Percentiles rank a stretch among this genome's conserved stretches.
phyloP scores from a whole-genome alignment of 805 yeast species.

The Kodamaea hsintzibuensis region DNA sequence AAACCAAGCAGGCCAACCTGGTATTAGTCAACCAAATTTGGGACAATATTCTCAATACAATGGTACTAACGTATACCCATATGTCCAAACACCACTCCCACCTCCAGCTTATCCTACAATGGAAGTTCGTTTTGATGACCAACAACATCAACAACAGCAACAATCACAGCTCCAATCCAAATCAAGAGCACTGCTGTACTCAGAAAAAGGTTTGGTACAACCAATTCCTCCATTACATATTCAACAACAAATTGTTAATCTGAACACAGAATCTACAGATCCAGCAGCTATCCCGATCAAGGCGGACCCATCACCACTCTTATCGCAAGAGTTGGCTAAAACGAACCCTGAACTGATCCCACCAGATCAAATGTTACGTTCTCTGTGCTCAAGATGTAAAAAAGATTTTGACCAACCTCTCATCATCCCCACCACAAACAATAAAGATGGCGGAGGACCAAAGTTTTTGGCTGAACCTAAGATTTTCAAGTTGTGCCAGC shows the following conservation, averaged over 20 bases:
- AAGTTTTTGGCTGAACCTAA: conserved; percentile 41
- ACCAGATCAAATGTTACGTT: conserved; percentile 14
- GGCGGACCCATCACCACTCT: conserved; percentile 12
- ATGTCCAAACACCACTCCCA: conserved; percentile 15
- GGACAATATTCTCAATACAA: conserved; percentile 22
- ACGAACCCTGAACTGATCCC: conserved; percentile 10
- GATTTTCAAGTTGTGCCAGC: conserved; percentile 57
- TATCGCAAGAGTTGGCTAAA: conserved; percentile 8
- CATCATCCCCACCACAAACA: conserved; percentile 29
- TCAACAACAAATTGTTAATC: conserved; percentile 39
- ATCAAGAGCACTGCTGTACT: conserved; percentile 11
- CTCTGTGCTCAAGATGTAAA: conserved; percentile 58
- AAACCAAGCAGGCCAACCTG: conserved; percentile 4
- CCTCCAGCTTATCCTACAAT: conserved; percentile 14
- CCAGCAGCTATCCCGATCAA: conserved; percentile 8
- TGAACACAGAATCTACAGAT: conserved; percentile 8
- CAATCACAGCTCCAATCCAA: conserved; percentile 1
- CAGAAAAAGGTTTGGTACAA: conserved; percentile 22
- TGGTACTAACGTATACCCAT: conserved; percentile 14
- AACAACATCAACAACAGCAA: conserved; percentile 1
- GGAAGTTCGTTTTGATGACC: conserved; percentile 15
- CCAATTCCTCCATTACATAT: conserved; percentile 46
- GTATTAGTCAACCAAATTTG: conserved; percentile 9
- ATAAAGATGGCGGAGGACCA: conserved; percentile 17
- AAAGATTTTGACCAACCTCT: conserved; percentile 53